Conservation (phyloP, 495 filamentous ascomycete species). For the Xylaria sp. region DNA sequence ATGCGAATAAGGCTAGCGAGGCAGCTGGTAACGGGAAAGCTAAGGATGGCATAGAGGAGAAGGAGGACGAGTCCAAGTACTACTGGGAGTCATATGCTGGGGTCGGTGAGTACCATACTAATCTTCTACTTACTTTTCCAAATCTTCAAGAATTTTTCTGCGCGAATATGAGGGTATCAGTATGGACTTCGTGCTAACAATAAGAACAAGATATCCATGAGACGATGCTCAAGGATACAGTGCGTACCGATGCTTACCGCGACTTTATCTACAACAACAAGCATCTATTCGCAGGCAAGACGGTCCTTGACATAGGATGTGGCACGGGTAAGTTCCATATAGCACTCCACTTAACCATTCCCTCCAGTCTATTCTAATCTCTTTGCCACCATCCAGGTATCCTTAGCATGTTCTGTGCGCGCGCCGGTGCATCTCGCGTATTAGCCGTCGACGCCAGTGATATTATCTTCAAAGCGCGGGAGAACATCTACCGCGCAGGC, state of each 20-base stretch:
- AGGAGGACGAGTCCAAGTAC: conserved; percentile 63
- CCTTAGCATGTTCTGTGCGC: conserved; percentile 88
- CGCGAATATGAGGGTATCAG: not conserved
- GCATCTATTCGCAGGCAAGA: conserved; percentile 96
- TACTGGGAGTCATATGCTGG: conserved; percentile 83
- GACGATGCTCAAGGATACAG: conserved; percentile 93
- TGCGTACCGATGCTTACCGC: conserved; percentile 93
- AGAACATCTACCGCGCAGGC: conserved; percentile 88
- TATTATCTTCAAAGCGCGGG: conserved; percentile 92
- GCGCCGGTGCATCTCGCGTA: conserved; percentile 91
- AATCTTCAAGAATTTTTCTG: not conserved
- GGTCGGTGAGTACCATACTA: conserved; percentile 23
- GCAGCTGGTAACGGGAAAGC: conserved; percentile 29
- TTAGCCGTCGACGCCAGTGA: conserved; percentile 97
- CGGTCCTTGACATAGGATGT: conserved; percentile 97
- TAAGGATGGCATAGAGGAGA: conserved; percentile 36
- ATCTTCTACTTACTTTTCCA: not conserved
- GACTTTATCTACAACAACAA: conserved; percentile 98
- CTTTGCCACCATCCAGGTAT: conserved; percentile 43
- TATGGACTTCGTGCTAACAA: conserved; percentile 30
- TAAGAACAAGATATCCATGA: conserved; percentile 76
- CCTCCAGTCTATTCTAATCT: not conserved
- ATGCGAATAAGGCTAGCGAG: conserved; percentile 35
- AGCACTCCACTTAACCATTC: conserved; percentile 24
- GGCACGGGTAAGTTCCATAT: conserved; percentile 64